Evolutionary conservation across 2,329 filamentous ascomycete genomes (phyloP).

Genomic region (Colletotrichum gigasporum): DNA sequence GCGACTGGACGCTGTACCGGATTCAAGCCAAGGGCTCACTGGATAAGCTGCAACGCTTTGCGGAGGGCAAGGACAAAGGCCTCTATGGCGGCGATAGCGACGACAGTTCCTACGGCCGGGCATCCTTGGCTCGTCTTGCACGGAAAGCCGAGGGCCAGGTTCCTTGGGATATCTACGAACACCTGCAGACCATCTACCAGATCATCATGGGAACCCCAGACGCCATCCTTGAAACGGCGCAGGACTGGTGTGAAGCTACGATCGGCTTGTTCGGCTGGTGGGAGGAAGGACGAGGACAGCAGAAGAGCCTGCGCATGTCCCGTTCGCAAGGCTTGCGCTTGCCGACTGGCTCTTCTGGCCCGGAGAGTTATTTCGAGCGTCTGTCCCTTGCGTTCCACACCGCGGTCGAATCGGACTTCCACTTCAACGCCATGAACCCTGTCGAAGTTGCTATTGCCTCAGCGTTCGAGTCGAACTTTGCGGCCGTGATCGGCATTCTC

Average conservation of each 20-base stretch:
- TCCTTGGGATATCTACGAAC: slow-evolving; percentile 91
- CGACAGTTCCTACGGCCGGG: slow-evolving; percentile 50
- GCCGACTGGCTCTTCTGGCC: slow-evolving; percentile 56
- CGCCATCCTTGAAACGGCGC: slow-evolving; percentile 78
- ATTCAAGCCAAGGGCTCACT: slow-evolving; percentile 76
- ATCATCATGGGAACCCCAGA: slow-evolving; percentile 80
- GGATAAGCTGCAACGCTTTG: slow-evolving; percentile 78
- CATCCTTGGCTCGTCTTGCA: slow-evolving; percentile 71
- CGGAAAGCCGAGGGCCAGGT: slow-evolving; percentile 86
- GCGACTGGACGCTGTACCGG: slow-evolving; percentile 86
- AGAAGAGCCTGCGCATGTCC: slow-evolving; percentile 50
- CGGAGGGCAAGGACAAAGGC: slow-evolving; percentile 74
- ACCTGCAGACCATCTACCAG: slow-evolving; percentile 81
- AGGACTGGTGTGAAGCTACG: slow-evolving; percentile 93
- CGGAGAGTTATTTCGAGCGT: slow-evolving; percentile 77
- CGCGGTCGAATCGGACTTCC: slow-evolving; percentile 74
- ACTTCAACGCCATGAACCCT: slow-evolving; percentile 78
- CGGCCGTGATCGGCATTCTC: slow-evolving; percentile 78
- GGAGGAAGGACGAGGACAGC: slow-evolving; percentile 76
- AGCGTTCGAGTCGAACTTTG: slow-evolving; percentile 83
- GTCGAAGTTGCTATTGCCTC: slow-evolving; percentile 86
- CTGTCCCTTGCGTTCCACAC: slow-evolving; percentile 77
- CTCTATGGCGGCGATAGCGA: slow-evolving; percentile 39
- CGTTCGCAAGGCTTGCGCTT: slow-evolving; percentile 48
- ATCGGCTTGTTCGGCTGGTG: slow-evolving; percentile 90